These are phyloP conservation scores for Lenwebbia sp. DNA, from an alignment of 345 rosid species.

Conservation along the genomic window DNA sequence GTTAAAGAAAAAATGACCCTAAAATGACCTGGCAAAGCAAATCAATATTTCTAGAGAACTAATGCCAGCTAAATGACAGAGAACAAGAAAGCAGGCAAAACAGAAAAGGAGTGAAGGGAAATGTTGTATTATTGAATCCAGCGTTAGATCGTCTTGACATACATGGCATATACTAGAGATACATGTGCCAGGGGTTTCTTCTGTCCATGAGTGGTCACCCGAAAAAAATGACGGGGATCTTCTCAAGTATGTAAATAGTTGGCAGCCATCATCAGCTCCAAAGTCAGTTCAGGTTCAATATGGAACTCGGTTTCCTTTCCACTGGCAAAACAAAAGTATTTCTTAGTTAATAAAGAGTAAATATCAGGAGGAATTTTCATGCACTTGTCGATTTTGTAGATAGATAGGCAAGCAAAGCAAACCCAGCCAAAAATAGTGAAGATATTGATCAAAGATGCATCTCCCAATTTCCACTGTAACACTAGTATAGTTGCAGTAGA, in stretches of 20 bases:
- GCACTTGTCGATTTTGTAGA: neutral
- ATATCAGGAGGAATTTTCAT: neutral
- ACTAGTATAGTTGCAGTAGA: neutral
- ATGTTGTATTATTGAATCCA: neutral
- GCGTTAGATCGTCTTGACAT: neutral
- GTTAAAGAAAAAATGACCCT: neutral
- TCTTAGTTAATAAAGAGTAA: neutral
- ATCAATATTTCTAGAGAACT: neutral
- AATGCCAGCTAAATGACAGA: neutral
- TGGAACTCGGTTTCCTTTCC: slow-evolving; percentile 57
- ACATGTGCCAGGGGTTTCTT: neutral
- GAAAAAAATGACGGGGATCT: neutral
- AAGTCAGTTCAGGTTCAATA: slow-evolving; percentile 58
- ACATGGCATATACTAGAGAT: neutral
- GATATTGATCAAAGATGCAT: neutral
- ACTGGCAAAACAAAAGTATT: slow-evolving; percentile 11
- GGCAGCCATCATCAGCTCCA: slow-evolving; percentile 72
- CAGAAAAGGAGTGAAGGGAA: neutral
- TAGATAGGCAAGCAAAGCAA: neutral
- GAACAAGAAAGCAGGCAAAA: neutral
- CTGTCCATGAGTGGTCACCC: neutral
- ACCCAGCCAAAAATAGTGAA: neutral
- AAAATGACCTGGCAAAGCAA: neutral
- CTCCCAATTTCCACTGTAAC: neutral
- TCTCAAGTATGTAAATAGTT: slow-evolving; percentile 52